These are phyloP conservation scores for Aquanectria penicillioides DNA, from an alignment of 2,329 filamentous ascomycete genomes.

Conservation along the genomic window DNA sequence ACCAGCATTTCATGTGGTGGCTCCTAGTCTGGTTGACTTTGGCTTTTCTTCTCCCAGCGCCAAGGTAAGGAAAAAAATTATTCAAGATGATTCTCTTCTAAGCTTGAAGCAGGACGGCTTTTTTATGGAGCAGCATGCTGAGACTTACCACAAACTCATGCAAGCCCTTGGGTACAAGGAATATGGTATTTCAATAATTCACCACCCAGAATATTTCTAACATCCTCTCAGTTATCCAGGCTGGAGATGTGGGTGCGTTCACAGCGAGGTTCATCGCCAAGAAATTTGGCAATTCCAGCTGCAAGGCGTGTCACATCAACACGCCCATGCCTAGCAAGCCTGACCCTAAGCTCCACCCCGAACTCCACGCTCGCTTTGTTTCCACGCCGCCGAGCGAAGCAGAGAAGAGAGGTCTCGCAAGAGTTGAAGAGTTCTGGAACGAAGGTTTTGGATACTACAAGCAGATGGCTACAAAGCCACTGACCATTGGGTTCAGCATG, in stretches of 20 bases:
- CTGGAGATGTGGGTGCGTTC: slow-evolving; percentile 18
- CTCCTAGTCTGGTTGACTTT: slow-evolving; percentile 16
- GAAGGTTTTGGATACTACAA: slow-evolving; percentile 14
- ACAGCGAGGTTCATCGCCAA: slow-evolving; percentile 10
- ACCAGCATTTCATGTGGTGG: slow-evolving; percentile 24
- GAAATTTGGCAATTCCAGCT: slow-evolving; percentile 13
- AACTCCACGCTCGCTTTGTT: not conserved
- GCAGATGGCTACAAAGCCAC: slow-evolving; percentile 8
- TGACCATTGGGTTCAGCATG: slow-evolving; percentile 38
- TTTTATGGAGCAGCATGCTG: slow-evolving; percentile 19
- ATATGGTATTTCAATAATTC: too few species aligned
- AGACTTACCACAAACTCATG: slow-evolving; percentile 22
- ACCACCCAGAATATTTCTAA: too few species aligned
- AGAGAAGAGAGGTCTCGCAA: not conserved
- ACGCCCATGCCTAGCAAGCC: too few species aligned
- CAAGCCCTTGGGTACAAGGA: slow-evolving; percentile 15
- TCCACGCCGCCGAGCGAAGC: not conserved
- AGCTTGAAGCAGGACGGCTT: too few species aligned
- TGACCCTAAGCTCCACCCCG: not conserved
- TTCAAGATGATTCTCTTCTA: too few species aligned
- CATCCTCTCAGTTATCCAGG: slow-evolving; percentile 22
- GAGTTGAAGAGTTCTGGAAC: slow-evolving; percentile 25
- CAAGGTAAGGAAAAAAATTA: slow-evolving; percentile 2
- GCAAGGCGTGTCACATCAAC: slow-evolving; percentile 17
- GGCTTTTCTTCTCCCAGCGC: slow-evolving; percentile 13